Evolutionary conservation across 2,329 filamentous ascomycete species (phyloP).

Genomic region (Botrytis deweyae): DNA sequence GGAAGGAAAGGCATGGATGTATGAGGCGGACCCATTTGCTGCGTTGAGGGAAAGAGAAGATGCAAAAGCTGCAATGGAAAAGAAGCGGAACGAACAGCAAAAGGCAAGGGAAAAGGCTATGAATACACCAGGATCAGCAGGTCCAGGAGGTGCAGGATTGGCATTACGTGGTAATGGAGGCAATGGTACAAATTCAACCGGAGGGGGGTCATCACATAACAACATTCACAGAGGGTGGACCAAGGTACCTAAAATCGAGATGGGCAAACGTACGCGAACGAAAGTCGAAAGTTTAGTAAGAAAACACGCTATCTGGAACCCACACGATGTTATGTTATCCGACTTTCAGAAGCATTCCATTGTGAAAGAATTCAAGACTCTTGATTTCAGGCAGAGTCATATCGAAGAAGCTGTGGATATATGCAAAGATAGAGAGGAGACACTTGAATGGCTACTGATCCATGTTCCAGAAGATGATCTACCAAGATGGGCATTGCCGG

Average conservation of each 20-base stretch:
- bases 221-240: constrained; percentile 70
- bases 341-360: constrained; percentile 56
- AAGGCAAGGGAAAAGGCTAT: constrained; percentile 67
- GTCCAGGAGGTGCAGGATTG: constrained; percentile 48
- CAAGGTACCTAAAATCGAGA: constrained; percentile 84
- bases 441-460: constrained; percentile 92
- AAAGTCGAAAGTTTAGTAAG: constrained; percentile 80
- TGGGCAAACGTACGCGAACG: constrained; percentile 77
- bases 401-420: constrained; percentile 82
- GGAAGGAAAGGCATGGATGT: constrained; percentile 83
- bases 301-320: constrained; percentile 82
- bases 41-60: constrained; percentile 77
- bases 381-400: constrained; percentile 88
- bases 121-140: constrained; percentile 53
- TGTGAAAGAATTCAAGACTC: constrained; percentile 69
- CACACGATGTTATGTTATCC: constrained; percentile 67
- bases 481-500: constrained; percentile 88
- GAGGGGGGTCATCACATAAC: constrained; percentile 39
- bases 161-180: constrained; percentile 50
- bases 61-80: constrained; percentile 71
- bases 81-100: constrained; percentile 72
- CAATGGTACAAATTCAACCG: constrained; percentile 33
- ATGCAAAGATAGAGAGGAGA: constrained; percentile 90
- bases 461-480: constrained; percentile 97
- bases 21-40: constrained; percentile 91